These are phyloP conservation scores for Cornus suecica DNA, from an alignment of 148 eudicot genomes.

Conservation along the genomic window DNA sequence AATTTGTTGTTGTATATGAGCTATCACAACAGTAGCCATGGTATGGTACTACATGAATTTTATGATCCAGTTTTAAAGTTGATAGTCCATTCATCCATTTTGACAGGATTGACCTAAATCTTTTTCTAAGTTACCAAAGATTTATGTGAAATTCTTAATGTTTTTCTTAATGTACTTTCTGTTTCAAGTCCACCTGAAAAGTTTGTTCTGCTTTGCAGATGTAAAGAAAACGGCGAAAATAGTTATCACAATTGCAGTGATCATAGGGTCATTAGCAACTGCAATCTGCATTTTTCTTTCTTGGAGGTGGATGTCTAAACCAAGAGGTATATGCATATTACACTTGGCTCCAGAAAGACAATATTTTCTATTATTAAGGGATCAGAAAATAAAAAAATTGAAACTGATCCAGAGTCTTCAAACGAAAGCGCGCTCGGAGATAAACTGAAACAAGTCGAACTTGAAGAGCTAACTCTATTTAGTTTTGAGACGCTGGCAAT, in stretches of 20 bases:
- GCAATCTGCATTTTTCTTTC: background rate
- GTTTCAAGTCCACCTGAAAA: no score
- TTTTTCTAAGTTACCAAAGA: no score
- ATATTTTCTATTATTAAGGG: background rate
- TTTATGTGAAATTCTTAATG: no score
- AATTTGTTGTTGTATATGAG: no score
- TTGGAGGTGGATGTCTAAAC: conserved; percentile 24
- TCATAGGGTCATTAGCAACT: background rate
- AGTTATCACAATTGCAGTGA: background rate
- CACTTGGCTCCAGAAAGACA: no score
- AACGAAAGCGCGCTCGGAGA: background rate
- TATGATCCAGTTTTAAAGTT: no score
- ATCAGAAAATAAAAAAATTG: no score
- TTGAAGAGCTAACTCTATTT: conserved; percentile 24
- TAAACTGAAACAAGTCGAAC: background rate
- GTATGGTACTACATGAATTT: no score
- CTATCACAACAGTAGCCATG: no score
- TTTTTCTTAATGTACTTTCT: no score
- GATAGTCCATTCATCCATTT: no score
- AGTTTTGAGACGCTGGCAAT: conserved; percentile 15
- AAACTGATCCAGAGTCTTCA: background rate
- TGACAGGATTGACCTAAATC: no score
- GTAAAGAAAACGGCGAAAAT: background rate
- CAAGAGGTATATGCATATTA: conserved; percentile 13
- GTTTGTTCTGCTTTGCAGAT: background rate